A percentile compares a stretch with the other conserved stretches of the same genome.
Conservation (phyloP, 768 basidiomycete genomes). For the Hericium alpestre region DNA sequence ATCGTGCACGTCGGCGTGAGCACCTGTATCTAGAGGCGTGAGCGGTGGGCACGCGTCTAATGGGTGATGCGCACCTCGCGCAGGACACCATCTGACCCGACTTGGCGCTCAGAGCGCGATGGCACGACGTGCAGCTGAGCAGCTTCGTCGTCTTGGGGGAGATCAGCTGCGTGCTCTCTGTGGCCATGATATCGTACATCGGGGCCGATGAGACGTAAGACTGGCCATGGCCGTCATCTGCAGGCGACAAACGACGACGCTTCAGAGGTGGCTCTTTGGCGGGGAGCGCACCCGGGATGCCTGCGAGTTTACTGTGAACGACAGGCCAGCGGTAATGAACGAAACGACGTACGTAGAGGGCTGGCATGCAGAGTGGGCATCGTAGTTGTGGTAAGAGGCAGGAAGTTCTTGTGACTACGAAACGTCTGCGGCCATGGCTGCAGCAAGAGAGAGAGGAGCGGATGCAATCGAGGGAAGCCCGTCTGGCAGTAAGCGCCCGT, state of each 20-base stretch:
- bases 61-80: neutral
- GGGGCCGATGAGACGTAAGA: too few relatives aligned
- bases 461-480: too few relatives aligned
- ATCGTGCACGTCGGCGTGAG: constrained; percentile 23
- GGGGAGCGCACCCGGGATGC: neutral
- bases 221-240: too few relatives aligned
- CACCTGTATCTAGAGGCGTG: constrained; percentile 17
- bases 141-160: neutral
- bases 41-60: neutral
- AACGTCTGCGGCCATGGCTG: too few relatives aligned
- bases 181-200: neutral
- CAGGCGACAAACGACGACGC: neutral
- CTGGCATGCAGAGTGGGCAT: neutral
- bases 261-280: neutral
- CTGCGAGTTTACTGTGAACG: too few relatives aligned
- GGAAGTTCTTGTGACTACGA: neutral
- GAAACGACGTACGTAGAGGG: neutral
- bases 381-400: neutral
- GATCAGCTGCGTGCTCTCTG: neutral
- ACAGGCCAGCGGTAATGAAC: too few relatives aligned
- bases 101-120: constrained; percentile 1
- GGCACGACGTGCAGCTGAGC: constrained; percentile 1
- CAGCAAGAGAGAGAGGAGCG: too few relatives aligned
- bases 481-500: too few relatives aligned
- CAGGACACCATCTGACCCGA: neutral